Evolutionary conservation across 2,329 filamentous ascomycete species (phyloP).

Genomic region (Madurella fahalii): DNA sequence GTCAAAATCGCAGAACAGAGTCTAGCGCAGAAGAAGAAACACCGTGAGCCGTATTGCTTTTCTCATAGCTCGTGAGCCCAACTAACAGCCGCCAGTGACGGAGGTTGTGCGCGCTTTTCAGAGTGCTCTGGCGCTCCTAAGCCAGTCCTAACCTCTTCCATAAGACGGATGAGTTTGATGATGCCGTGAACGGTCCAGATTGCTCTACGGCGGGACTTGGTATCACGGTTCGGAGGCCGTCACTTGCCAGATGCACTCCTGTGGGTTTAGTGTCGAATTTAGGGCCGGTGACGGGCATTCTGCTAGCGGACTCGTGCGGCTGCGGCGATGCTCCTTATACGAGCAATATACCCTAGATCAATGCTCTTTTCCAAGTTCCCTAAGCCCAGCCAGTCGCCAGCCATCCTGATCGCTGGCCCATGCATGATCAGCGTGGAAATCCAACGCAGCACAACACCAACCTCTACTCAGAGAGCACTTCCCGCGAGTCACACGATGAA

Average conservation of each 20-base stretch:
- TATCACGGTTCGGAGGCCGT: neutral
- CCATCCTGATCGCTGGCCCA: neutral
- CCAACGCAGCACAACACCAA: neutral
- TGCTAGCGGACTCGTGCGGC: neutral
- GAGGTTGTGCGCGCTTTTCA: constrained; percentile 62
- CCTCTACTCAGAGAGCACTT: constrained; percentile 2
- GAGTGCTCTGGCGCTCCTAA: constrained; percentile 55
- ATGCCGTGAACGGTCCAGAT: constrained; percentile 1
- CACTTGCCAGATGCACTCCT: neutral
- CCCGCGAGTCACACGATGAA: neutral
- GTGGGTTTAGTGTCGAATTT: neutral
- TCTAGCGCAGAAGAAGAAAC: constrained; percentile 69
- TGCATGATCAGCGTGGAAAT: neutral
- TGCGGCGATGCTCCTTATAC: neutral
- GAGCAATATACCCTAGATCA: constrained; percentile 1
- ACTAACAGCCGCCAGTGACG: constrained; percentile 36
- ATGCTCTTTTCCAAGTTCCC: constrained; percentile 1
- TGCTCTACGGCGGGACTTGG: neutral
- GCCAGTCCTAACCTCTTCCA: constrained; percentile 26
- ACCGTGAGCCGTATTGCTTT: constrained; percentile 57
- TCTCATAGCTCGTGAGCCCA: neutral
- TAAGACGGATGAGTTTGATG: constrained; percentile 1
- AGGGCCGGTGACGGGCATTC: neutral
- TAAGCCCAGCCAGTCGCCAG: constrained; percentile 1
- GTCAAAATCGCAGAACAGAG: constrained; percentile 70